phyloP scores from a whole-genome alignment of 192 early-diverging fungal genomes.

The Coemansia sp. region DNA sequence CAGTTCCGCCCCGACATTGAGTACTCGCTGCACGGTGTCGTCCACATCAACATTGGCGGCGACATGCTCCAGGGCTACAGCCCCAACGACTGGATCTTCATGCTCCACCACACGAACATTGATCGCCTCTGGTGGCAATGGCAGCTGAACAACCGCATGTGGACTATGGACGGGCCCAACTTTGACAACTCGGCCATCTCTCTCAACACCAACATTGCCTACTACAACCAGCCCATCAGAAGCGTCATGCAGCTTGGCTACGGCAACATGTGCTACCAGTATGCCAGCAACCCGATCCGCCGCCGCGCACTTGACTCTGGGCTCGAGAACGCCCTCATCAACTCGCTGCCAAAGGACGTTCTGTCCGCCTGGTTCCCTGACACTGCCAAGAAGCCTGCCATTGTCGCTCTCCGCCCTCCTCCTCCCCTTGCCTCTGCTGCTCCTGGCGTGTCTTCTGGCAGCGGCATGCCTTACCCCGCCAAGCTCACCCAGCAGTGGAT shows the following conservation, averaged over 20 bases:
- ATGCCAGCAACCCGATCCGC: constrained; percentile 38
- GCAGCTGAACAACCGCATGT: constrained; percentile 39
- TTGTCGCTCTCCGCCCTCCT: neutral
- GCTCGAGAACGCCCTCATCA: constrained; percentile 12
- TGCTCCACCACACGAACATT: constrained; percentile 55
- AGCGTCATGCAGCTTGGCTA: constrained; percentile 55
- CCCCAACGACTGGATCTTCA: constrained; percentile 56
- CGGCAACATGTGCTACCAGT: constrained; percentile 55
- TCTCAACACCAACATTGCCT: constrained; percentile 31
- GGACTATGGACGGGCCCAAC: constrained; percentile 51
- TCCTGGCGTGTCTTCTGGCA: constrained; percentile 6
- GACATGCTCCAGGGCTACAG: constrained; percentile 51
- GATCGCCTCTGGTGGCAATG: constrained; percentile 57
- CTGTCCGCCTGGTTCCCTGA: constrained; percentile 42
- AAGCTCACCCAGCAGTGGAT: constrained; percentile 38
- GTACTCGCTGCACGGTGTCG: constrained; percentile 50
- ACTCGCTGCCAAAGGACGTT: constrained; percentile 26
- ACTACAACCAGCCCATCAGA: constrained; percentile 40
- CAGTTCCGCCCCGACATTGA: constrained; percentile 49
- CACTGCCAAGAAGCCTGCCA: constrained; percentile 13
- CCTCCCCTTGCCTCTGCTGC: neutral
- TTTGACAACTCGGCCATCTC: constrained; percentile 12
- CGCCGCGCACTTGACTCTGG: constrained; percentile 22
- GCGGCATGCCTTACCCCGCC: constrained; percentile 35
- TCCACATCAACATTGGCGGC: constrained; percentile 53